Percentiles rank a stretch among this genome's conserved stretches.
Conservation (phyloP, 352 stramenopile genomes). For the Globisporangium apiculatum region DNA sequence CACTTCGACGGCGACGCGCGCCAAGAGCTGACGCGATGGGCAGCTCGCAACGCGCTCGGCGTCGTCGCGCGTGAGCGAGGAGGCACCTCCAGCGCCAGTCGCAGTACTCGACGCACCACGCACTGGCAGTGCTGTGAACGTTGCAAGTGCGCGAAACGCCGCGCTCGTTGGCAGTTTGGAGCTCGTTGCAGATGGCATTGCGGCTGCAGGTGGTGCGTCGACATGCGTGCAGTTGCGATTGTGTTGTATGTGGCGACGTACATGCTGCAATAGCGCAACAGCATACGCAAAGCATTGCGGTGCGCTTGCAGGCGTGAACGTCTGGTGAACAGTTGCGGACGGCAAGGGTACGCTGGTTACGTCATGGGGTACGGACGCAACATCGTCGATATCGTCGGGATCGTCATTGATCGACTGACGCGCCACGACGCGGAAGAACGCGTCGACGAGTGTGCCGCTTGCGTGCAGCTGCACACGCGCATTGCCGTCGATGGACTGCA, state of each 20-base stretch:
- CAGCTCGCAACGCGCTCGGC: constrained; percentile 34
- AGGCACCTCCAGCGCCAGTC: too few relatives aligned
- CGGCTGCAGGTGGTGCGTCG: too few relatives aligned
- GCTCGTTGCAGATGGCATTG: constrained; percentile 2
- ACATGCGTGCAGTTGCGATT: too few relatives aligned
- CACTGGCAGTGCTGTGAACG: constrained; percentile 30
- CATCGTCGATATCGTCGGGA: constrained; percentile 2
- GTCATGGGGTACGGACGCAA: too few relatives aligned
- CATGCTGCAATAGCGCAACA: constrained; percentile 26
- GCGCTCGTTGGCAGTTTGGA: constrained; percentile 32
- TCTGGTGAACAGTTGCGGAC: constrained; percentile 37
- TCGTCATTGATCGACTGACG: constrained; percentile 9
- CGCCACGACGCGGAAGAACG: constrained; percentile 29
- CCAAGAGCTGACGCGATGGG: constrained; percentile 31
- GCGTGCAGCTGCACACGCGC: constrained; percentile 32
- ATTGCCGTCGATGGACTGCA: constrained; percentile 61
- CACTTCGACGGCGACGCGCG: constrained; percentile 29
- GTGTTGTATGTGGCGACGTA: constrained; percentile 3
- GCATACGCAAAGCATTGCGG: constrained; percentile 32
- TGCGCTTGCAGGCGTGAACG: constrained; percentile 22
- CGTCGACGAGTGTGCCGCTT: constrained; percentile 29
- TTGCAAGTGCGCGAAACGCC: constrained; percentile 33
- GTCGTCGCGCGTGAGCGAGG: constrained; percentile 10
- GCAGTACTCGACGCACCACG: too few relatives aligned
- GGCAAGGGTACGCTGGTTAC: too few relatives aligned